Conservation (phyloP, 2,329 filamentous ascomycete genomes). For the Fusarium sp. region DNA sequence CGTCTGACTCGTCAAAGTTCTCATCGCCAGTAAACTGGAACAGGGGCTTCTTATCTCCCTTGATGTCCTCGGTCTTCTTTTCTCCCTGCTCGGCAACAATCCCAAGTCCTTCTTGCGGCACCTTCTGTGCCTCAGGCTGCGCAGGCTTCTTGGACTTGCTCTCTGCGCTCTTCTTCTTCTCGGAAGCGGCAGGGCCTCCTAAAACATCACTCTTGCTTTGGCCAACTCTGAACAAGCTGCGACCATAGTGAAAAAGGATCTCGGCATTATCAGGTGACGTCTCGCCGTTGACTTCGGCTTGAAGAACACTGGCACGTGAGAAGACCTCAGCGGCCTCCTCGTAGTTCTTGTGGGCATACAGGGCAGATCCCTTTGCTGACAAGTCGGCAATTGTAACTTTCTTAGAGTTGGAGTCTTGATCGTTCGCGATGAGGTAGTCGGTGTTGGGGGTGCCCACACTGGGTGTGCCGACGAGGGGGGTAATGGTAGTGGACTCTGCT, state of each 20-base stretch:
- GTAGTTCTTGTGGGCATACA: slow-evolving; percentile 92
- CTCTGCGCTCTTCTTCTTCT: slow-evolving; percentile 53
- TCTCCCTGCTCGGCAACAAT: slow-evolving; percentile 55
- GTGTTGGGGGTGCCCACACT: slow-evolving; percentile 35
- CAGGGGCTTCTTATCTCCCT: slow-evolving; percentile 73
- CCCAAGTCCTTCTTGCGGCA: slow-evolving; percentile 58
- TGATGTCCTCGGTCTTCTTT: slow-evolving; percentile 52
- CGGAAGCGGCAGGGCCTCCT: slow-evolving; percentile 77
- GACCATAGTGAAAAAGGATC: slow-evolving; percentile 92
- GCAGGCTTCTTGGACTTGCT: slow-evolving; percentile 53
- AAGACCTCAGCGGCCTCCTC: slow-evolving; percentile 87
- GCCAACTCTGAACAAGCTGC: slow-evolving; percentile 92
- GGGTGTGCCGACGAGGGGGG: slow-evolving; percentile 21
- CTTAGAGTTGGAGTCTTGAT: slow-evolving; percentile 60
- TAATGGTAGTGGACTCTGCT: slow-evolving; percentile 33
- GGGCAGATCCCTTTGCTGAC: slow-evolving; percentile 80
- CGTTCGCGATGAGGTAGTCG: slow-evolving; percentile 45
- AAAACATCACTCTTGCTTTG: slow-evolving; percentile 95
- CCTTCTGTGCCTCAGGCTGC: slow-evolving; percentile 54
- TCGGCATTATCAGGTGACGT: slow-evolving; percentile 91
- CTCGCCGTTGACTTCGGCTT: slow-evolving; percentile 92
- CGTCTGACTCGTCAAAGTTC: slow-evolving; percentile 87
- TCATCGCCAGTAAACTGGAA: slow-evolving; percentile 97
- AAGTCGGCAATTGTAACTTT: slow-evolving; percentile 80
- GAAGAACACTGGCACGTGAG: slow-evolving; percentile 87